These are phyloP conservation scores for Gamarada debralockiae DNA, from an alignment of 495 filamentous ascomycete genomes.

Conservation along the genomic window DNA sequence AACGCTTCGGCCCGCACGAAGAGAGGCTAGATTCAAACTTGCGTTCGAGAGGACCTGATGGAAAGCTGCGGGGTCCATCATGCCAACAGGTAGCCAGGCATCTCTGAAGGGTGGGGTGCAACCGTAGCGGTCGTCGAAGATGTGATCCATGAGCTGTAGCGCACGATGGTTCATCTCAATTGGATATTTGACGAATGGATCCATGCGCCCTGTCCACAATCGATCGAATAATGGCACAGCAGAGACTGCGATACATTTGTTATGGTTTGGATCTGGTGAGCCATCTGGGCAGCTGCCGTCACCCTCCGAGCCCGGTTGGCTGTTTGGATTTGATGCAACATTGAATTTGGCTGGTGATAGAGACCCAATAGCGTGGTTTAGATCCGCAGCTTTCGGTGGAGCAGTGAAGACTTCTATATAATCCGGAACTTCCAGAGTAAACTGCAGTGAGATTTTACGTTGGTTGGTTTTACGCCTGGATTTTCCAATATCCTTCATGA, in stretches of 20 bases:
- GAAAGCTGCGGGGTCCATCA: constrained; percentile 15
- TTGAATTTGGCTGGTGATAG: not conserved
- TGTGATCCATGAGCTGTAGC: constrained; percentile 8
- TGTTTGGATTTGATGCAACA: not conserved
- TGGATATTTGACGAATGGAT: constrained; percentile 16
- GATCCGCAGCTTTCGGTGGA: not conserved
- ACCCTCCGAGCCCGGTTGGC: too few relatives aligned
- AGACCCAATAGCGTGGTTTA: not conserved
- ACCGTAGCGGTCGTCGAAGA: constrained; percentile 6
- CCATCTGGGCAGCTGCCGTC: too few relatives aligned
- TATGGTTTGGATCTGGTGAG: not conserved
- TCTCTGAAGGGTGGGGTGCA: constrained; percentile 10
- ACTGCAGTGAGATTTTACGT: not conserved
- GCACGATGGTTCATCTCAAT: constrained; percentile 8
- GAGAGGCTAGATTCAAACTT: not conserved
- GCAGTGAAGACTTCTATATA: not conserved
- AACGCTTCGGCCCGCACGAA: not conserved
- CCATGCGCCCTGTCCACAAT: constrained; percentile 6
- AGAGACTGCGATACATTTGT: not conserved
- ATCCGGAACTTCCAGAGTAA: not conserved
- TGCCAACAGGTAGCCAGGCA: constrained; percentile 13
- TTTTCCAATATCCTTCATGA: constrained; percentile 35
- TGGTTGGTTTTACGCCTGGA: constrained; percentile 21
- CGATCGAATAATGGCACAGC: not conserved
- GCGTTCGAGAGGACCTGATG: constrained; percentile 15